Percentiles rank a stretch among this genome's conserved stretches.
These are phyloP conservation scores for Gelatoporia subvermispora DNA, from an alignment of 768 basidiomycete species.

Conservation along the genomic window DNA sequence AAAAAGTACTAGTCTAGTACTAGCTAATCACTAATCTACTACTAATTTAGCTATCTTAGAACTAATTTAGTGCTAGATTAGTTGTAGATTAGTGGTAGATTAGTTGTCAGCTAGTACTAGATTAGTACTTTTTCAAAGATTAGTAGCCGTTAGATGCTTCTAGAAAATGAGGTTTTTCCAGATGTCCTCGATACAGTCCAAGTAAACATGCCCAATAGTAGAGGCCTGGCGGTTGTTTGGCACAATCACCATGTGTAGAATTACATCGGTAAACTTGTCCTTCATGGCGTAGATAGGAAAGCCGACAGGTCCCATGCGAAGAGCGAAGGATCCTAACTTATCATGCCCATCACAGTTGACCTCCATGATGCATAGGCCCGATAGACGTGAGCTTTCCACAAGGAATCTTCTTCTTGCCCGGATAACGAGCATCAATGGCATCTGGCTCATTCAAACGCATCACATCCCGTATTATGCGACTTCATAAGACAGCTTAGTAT, in stretches of 20 bases:
- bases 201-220: slow-evolving; percentile 27
- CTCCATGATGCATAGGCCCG: slow-evolving; percentile 21
- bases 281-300: slow-evolving; percentile 25
- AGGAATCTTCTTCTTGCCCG: neutral
- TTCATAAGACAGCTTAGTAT: neutral
- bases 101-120: too few relatives aligned
- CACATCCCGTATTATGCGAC: neutral
- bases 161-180: too few relatives aligned
- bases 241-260: slow-evolving; percentile 18
- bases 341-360: slow-evolving; percentile 26
- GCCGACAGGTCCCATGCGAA: slow-evolving; percentile 25
- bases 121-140: too few relatives aligned
- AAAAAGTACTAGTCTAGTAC: too few relatives aligned
- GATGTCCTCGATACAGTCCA: slow-evolving; percentile 31
- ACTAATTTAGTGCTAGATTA: slow-evolving; percentile 19
- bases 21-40: too few relatives aligned
- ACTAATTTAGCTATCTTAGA: neutral
- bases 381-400: neutral
- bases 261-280: slow-evolving; percentile 23
- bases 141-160: too few relatives aligned
- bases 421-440: neutral
- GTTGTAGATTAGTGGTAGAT: too few relatives aligned
- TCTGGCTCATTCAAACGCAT: neutral
- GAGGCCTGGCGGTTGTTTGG: slow-evolving; percentile 20
- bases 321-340: slow-evolving; percentile 21